Base-by-base conservation (phyloP, 345 rosid genomes). In the Sonneratia alba region DNA sequence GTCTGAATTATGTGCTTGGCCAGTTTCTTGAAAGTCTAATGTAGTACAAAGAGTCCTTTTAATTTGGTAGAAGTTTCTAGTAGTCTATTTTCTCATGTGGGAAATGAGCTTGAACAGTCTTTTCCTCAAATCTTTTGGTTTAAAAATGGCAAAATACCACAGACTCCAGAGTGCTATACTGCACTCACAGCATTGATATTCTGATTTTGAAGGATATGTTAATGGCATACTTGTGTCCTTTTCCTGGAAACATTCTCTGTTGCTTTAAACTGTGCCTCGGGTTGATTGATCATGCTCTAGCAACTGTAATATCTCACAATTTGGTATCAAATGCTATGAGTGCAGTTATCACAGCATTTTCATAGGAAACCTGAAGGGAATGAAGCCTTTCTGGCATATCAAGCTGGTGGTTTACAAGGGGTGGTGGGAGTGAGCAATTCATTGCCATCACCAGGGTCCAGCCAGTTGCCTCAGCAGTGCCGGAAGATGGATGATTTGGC, bases 401-500 rank as follows among this genome's bases (percentile, higher is more conserved):
- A 96, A 76, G 85, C 82, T 77, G 86, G 88, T 70, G 86, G 85
- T 74, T 82, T 83, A 75, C 92, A 84, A 78, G 96, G 98, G 70
- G 77, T 83, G 80, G 78, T 86, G 72, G 97, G 88, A 75, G 93
- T 87, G 73, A 81, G 82, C 80, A 87, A 78, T 80, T 85, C 83
- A 76, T 85, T 82, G 74, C 74, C 89, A 18, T 81, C 96, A 13
- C 82, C 87, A 32, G 90, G 89, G 62, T 85, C 97, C 77, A 85
- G 87, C 86, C 97, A 96, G 76, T 68, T 82, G 59, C 85, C 90
- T 81, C 97, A 95, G 77, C 96, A 89, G 74, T 79, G 94, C 24
- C 87, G 98, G 71, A 88, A 90, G 63, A 82, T 92, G 45, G 87
- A 87, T 83, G 99, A 92, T 61, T 56, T 85, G 78, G 85, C 85